Conservation (phyloP, 2,329 filamentous ascomycete genomes). For the Clarireedia hainanense region DNA sequence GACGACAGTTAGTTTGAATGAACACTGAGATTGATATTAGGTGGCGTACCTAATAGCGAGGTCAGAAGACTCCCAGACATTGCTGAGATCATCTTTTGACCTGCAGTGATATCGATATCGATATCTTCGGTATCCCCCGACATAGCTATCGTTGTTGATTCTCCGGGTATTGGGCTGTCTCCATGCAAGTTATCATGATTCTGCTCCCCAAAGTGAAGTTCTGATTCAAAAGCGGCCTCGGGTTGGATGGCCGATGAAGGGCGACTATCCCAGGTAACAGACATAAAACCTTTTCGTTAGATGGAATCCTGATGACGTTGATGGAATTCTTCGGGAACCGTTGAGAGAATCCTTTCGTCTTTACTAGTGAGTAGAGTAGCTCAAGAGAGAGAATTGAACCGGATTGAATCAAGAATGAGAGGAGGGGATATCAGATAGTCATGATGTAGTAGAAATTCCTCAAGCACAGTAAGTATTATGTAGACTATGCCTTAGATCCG, state of each 20-base stretch:
- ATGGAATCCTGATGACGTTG: slow-evolving; percentile 4
- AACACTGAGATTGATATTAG: not conserved
- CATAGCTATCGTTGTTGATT: slow-evolving; percentile 24
- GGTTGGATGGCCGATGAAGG: slow-evolving; percentile 14
- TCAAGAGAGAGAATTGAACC: not conserved
- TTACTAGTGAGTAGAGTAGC: not conserved
- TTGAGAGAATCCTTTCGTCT: not conserved
- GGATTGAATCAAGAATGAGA: not conserved
- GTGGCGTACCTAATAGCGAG: slow-evolving; percentile 65
- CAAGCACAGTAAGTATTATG: not conserved
- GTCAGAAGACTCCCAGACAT: slow-evolving; percentile 86
- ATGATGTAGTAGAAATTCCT: not conserved
- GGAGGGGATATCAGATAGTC: not conserved
- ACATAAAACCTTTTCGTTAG: slow-evolving; percentile 15
- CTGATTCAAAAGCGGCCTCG: slow-evolving; percentile 16
- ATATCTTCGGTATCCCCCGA: slow-evolving; percentile 30
- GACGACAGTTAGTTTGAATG: slow-evolving; percentile 1
- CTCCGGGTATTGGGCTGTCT: slow-evolving; percentile 22
- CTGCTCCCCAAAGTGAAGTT: slow-evolving; percentile 5
- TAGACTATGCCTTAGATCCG: not conserved
- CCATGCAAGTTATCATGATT: slow-evolving; percentile 26
- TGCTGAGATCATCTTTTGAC: slow-evolving; percentile 92
- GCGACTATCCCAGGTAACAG: slow-evolving; percentile 19
- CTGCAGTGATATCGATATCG: slow-evolving; percentile 62
- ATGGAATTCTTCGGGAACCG: not conserved